Conservation (phyloP, 1,139 yeast genomes). For the Yamadazyma triangularis region DNA sequence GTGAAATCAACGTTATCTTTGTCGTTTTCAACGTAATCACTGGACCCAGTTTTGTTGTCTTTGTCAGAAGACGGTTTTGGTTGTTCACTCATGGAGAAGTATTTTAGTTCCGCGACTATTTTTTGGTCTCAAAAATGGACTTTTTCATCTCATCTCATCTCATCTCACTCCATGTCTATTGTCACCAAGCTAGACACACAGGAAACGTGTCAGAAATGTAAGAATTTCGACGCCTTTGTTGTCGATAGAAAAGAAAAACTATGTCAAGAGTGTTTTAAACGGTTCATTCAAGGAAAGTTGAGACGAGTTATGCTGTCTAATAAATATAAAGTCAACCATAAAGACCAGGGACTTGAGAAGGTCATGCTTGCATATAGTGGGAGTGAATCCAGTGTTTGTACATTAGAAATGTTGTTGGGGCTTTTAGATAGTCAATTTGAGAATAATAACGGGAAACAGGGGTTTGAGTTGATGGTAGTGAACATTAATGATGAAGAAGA, state of each 20-base stretch:
- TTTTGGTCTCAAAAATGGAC: too few relatives aligned
- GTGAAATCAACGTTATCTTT: constrained; percentile 56
- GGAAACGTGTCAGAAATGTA: constrained; percentile 47
- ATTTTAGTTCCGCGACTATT: too few relatives aligned
- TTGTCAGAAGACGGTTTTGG: too few relatives aligned
- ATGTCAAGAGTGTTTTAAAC: constrained; percentile 65
- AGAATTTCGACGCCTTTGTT: constrained; percentile 39
- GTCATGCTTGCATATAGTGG: constrained; percentile 62
- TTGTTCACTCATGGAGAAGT: too few relatives aligned
- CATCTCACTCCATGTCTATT: too few relatives aligned
- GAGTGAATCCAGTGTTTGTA: constrained; percentile 61
- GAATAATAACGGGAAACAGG: constrained; percentile 62
- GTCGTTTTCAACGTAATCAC: constrained; percentile 37
- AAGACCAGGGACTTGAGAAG: constrained; percentile 32
- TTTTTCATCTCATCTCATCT: too few relatives aligned
- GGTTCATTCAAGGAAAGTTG: constrained; percentile 74
- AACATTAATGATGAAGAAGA: constrained; percentile 42
- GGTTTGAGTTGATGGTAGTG: constrained; percentile 58
- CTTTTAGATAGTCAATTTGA: constrained; percentile 55
- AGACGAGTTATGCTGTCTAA: constrained; percentile 72
- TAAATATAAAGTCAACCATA: constrained; percentile 53
- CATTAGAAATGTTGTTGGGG: constrained; percentile 62
- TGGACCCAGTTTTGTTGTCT: constrained; percentile 2
- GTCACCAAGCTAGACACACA: constrained; percentile 1
- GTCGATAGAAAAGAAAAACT: constrained; percentile 66